Evolutionary conservation across 345 rosid species (phyloP), one percentile per base, ranked within the genome.

Genomic region (Eucalyptus microcorys): DNA sequence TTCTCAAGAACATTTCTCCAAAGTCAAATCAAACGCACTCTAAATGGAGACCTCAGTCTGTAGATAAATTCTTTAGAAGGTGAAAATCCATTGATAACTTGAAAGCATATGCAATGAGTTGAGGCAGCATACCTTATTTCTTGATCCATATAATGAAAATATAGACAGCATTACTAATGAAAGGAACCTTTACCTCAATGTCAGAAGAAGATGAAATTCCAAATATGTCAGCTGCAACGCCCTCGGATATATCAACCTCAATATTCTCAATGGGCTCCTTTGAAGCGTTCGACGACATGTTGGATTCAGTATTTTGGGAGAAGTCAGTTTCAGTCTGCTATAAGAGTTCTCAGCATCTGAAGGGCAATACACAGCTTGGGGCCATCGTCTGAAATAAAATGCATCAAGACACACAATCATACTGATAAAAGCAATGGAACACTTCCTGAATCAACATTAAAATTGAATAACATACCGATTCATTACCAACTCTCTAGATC

Each of bases 401-500:
- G 8, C 15, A 21, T 79, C 59, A 40, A 85, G 30, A 16, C 37
- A 13, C 21, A 27, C 34, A 30, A 26, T 85, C 86, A 64, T 64
- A 64, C 34, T 32, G 37, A 64, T 37, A 64, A 30, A 64, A 30
- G 71, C 71, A 87, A 57, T 14, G 16, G 19, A 42, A 40, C 2
- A 86, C 42, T 14, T 42, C 22, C 52, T 42, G 53, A 50, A 86
- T 76, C 30, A 89, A 21, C 37, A 42, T 32, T 52, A 30, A 61
- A 32, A 48, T 83, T 45, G 50, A 61, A 84, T 80, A 43, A 34
- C 64, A 87, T 92, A 95, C 92, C 96, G 92, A 91, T 96, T 96
- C 98, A 97, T 96, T 88, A 97, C 94, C 87, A 96, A 87, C 89
- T 96, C 98, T 37, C 96, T 94, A 22, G 98, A 94, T 64, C 98